Percentiles rank a stretch among this genome's conserved stretches.
phyloP scores from a whole-genome alignment of 2,329 filamentous ascomycete genomes.

The Amesomyces nigricolor region DNA sequence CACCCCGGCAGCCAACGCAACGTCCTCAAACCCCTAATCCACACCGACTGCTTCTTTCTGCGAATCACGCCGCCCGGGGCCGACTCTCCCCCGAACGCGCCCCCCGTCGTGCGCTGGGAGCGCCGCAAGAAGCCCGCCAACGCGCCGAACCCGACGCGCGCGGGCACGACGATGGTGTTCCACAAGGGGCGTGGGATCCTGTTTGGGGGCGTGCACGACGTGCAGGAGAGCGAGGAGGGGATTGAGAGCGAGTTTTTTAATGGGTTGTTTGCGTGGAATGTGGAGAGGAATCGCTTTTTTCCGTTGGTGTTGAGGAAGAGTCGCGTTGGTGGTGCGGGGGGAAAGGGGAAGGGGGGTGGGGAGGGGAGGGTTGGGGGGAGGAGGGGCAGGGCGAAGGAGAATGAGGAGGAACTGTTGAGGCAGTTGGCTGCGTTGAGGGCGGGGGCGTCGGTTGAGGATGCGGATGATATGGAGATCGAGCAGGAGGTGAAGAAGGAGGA shows the following conservation, averaged over 20 bases:
- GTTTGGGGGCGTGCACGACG: constrained; percentile 92
- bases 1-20: constrained; percentile 57
- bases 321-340: constrained; percentile 55
- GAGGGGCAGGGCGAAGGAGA: constrained; percentile 74
- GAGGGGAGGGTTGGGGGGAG: constrained; percentile 52
- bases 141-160: constrained; percentile 72
- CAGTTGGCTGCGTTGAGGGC: constrained; percentile 83
- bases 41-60: constrained; percentile 93
- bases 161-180: constrained; percentile 87
- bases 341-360: constrained; percentile 34
- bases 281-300: constrained; percentile 94
- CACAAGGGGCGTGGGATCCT: constrained; percentile 90
- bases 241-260: constrained; percentile 99
- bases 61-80: constrained; percentile 67
- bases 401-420: constrained; percentile 82
- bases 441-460: constrained; percentile 54
- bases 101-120: constrained; percentile 82
- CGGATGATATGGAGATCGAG: constrained; percentile 39
- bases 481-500: constrained; percentile 35
- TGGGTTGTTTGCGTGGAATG: constrained; percentile 83
- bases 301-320: constrained; percentile 71
- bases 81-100: constrained; percentile 60
- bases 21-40: constrained; percentile 77
- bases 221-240: constrained; percentile 85
- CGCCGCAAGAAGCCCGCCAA: constrained; percentile 89